phyloP scores from a whole-genome alignment of 2,329 filamentous ascomycete genomes.

The Beauveria medogensis region DNA sequence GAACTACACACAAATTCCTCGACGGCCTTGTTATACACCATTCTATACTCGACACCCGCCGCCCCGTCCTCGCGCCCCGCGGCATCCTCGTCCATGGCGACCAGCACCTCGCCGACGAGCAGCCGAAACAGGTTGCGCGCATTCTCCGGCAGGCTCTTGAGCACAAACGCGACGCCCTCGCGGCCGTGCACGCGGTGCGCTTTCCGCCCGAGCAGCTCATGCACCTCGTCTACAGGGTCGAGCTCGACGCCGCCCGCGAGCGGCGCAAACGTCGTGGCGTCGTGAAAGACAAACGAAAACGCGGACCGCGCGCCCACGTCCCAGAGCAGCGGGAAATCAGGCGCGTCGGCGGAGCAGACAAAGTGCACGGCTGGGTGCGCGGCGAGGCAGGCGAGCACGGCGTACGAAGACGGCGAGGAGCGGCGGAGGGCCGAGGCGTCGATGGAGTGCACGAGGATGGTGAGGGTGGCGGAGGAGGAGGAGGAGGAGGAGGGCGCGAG shows the following conservation, averaged over 20 bases:
- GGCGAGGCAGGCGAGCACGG: constrained; percentile 68
- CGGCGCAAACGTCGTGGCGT: constrained; percentile 81
- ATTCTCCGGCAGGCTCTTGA: constrained; percentile 86
- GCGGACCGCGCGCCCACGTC: constrained; percentile 75
- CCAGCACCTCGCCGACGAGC: constrained; percentile 75
- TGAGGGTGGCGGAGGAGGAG: constrained; percentile 35
- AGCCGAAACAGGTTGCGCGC: constrained; percentile 80
- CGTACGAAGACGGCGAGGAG: constrained; percentile 36
- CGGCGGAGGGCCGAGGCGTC: constrained; percentile 73
- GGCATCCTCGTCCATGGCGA: constrained; percentile 56
- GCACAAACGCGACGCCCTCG: constrained; percentile 84
- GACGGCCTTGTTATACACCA: constrained; percentile 88
- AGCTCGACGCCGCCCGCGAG: constrained; percentile 55
- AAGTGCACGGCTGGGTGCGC: constrained; percentile 64
- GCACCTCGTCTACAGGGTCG: constrained; percentile 83
- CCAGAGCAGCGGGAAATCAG: constrained; percentile 83
- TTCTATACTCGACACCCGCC: constrained; percentile 78
- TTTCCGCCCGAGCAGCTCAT: constrained; percentile 75
- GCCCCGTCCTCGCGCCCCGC: constrained; percentile 37
- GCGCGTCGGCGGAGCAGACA: constrained; percentile 76
- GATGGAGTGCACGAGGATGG: constrained; percentile 76
- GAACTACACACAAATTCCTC: constrained; percentile 96
- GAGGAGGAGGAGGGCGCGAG: constrained; percentile 12
- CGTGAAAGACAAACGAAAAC: constrained; percentile 85
- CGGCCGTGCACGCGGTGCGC: constrained; percentile 75